Conservation (phyloP, 2,329 filamentous ascomycete species). For the Monascus ruber region DNA sequence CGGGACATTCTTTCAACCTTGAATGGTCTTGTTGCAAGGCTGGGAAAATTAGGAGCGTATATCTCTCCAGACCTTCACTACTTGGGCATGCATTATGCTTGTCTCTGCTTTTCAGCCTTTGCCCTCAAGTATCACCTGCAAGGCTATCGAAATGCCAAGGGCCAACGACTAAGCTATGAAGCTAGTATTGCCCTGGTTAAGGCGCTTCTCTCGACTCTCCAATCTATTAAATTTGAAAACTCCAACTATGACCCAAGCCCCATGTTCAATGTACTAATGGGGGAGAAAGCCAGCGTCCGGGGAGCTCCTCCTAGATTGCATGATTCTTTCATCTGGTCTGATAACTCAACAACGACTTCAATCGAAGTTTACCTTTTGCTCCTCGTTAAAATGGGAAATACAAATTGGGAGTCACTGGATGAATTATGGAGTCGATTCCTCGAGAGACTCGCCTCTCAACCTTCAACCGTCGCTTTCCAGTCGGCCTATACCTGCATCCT, state of each 20-base stretch:
- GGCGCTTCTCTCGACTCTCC: constrained; percentile 11
- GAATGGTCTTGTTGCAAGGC: constrained; percentile 18
- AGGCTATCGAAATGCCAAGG: constrained; percentile 5
- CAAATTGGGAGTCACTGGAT: constrained; percentile 7
- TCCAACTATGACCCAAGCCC: constrained; percentile 8
- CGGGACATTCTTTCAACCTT: constrained; percentile 21
- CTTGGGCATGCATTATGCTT: constrained; percentile 21
- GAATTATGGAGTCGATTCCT: constrained; percentile 14
- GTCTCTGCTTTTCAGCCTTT: constrained; percentile 15
- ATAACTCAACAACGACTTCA: neutral
- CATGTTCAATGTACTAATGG: constrained; percentile 14
- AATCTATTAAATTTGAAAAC: constrained; percentile 10
- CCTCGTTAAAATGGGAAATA: constrained; percentile 14
- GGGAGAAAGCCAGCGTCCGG: constrained; percentile 4
- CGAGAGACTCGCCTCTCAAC: constrained; percentile 2
- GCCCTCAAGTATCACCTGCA: constrained; percentile 18
- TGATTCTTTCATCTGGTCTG: constrained; percentile 8
- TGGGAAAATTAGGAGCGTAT: constrained; percentile 8
- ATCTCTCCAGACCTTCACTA: constrained; percentile 6
- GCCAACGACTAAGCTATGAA: constrained; percentile 1
- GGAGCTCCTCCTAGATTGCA: constrained; percentile 6
- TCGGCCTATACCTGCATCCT: constrained; percentile 15
- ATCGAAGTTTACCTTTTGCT: constrained; percentile 13
- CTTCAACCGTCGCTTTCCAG: constrained; percentile 1
- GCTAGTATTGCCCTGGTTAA: constrained; percentile 12